Percentiles rank a stretch among this genome's conserved stretches.
Evolutionary conservation across 495 filamentous ascomycete genomes (phyloP).

Genomic region (Staphylotrichum longicolle): DNA sequence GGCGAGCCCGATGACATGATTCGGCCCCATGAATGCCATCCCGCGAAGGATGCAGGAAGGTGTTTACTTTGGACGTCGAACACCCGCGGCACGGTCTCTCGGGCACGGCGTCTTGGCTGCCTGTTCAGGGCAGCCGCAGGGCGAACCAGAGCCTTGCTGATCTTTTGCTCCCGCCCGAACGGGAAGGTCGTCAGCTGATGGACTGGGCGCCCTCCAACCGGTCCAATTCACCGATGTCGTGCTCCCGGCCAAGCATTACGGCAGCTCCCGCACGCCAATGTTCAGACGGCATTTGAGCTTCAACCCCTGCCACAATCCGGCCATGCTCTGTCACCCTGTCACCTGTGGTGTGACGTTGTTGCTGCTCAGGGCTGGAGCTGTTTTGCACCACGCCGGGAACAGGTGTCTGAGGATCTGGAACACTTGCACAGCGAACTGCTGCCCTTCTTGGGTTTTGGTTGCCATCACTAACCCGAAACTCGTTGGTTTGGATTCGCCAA

Average conservation of each 20-base stretch:
- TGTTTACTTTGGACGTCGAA: too few species aligned
- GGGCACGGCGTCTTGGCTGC: background rate
- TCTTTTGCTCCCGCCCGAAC: constrained; percentile 2
- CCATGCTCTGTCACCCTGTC: too few species aligned
- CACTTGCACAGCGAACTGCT: too few species aligned
- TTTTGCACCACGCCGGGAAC: too few species aligned
- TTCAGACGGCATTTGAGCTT: background rate
- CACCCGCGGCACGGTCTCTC: too few species aligned
- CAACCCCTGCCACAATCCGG: too few species aligned
- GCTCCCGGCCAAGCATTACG: constrained; percentile 36
- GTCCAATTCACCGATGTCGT: constrained; percentile 34
- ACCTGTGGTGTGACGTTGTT: too few species aligned
- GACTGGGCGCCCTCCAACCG: constrained; percentile 15
- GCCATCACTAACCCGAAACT: too few species aligned
- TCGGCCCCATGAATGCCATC: background rate
- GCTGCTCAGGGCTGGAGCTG: too few species aligned
- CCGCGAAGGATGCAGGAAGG: background rate
- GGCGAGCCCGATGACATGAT: constrained; percentile 2
- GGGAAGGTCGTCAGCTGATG: constrained; percentile 24
- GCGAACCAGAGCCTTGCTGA: constrained; percentile 13
- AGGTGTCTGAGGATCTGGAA: too few species aligned
- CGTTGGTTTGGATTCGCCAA: too few species aligned
- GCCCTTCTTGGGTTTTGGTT: too few species aligned
- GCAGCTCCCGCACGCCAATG: constrained; percentile 17
- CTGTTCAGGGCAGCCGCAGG: background rate